Evolutionary conservation across 345 rosid species (phyloP).

Genomic region (Erysimum cheiranthoides): DNA sequence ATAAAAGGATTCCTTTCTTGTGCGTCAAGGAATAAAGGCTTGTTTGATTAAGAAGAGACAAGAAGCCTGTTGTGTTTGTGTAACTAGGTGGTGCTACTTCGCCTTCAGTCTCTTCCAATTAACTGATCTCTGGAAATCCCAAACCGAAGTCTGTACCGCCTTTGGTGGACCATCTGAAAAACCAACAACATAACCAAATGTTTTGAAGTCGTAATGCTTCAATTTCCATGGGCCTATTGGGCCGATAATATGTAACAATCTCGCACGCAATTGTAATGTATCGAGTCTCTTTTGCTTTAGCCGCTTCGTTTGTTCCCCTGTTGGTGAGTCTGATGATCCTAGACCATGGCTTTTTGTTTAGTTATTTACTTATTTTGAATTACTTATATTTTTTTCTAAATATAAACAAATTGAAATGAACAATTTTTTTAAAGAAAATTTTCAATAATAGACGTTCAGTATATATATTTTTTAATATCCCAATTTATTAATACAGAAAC

Average conservation of each 20-base stretch:
- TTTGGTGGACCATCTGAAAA: constrained; percentile 60
- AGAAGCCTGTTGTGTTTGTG: not conserved
- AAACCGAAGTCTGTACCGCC: constrained; percentile 66
- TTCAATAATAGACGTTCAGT: too few species aligned
- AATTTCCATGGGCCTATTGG: not conserved
- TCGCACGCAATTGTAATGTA: not conserved
- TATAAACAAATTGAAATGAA: too few species aligned
- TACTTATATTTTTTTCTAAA: too few species aligned
- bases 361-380: too few species aligned
- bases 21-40: not conserved
- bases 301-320: not conserved
- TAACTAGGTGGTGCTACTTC: constrained; percentile 55
- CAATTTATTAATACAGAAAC: not conserved
- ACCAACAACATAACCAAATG: constrained; percentile 56
- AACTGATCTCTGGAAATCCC: constrained; percentile 63
- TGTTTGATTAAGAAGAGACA: not conserved
- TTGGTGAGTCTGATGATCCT: not conserved
- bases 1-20: not conserved
- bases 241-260: not conserved
- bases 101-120: constrained; percentile 51
- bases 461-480: too few species aligned
- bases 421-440: too few species aligned
- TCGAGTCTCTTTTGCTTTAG: not conserved
- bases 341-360: not conserved
- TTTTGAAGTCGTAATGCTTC: constrained; percentile 39